Conservation (phyloP, 2,329 filamentous ascomycete species). For the Colletotrichum viniferum region DNA sequence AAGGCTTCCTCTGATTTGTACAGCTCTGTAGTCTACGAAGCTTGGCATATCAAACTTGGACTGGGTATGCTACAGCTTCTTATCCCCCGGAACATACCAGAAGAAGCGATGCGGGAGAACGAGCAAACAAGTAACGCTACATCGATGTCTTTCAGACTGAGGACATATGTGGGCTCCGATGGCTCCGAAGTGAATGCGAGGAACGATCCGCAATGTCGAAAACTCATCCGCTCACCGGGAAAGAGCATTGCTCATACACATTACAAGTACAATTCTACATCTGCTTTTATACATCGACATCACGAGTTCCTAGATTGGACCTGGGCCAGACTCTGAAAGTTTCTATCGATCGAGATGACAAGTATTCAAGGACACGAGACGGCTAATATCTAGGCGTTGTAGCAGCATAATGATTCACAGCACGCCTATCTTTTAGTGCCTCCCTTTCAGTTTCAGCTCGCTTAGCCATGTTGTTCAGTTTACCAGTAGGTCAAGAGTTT, state of each 20-base stretch:
- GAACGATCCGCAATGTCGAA: fast-evolving
- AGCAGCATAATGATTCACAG: fast-evolving
- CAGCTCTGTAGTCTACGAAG: background rate
- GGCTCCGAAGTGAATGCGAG: background rate
- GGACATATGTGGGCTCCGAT: background rate
- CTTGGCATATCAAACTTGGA: background rate
- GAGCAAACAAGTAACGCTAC: fast-evolving
- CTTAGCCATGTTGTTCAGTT: background rate
- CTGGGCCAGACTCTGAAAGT: background rate
- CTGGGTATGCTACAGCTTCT: background rate
- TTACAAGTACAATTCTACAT: fast-evolving
- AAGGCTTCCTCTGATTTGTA: fast-evolving
- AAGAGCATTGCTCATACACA: background rate
- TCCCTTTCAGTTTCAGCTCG: background rate
- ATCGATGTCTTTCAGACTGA: background rate
- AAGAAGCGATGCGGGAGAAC: background rate
- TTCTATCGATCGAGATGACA: fast-evolving
- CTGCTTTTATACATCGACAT: background rate
- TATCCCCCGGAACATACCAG: background rate
- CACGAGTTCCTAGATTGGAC: background rate
- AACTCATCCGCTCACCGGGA: fast-evolving
- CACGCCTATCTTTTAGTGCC: background rate
- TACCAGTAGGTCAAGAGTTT: background rate
- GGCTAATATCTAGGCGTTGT: fast-evolving
- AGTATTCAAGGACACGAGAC: background rate